Evolutionary conservation across 495 filamentous ascomycete genomes (phyloP).

Genomic region (Hyaloscypha hepaticicola): DNA sequence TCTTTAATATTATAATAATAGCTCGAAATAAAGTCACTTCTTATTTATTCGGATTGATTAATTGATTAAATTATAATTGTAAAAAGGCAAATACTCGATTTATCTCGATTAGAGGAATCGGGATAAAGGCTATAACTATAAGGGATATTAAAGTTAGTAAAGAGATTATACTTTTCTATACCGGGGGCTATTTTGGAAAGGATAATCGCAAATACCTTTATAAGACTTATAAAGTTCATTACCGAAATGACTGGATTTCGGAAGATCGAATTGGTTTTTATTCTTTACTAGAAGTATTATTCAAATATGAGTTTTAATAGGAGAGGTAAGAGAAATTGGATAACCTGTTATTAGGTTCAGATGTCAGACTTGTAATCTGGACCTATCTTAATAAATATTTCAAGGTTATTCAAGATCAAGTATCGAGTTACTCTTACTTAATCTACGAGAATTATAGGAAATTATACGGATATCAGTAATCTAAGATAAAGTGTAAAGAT

Average conservation of each 20-base stretch:
- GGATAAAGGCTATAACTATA: not conserved
- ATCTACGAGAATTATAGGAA: too few species aligned
- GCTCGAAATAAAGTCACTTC: not conserved
- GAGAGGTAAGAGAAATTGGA: not conserved
- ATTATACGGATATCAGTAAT: too few species aligned
- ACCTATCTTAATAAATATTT: constrained; percentile 4
- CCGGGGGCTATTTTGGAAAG: not conserved
- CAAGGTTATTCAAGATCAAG: not conserved
- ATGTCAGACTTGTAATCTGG: not conserved
- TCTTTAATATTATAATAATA: constrained; percentile 7
- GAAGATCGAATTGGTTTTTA: not conserved
- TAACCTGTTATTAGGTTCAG: not conserved
- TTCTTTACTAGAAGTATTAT: too few species aligned
- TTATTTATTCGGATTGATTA: constrained; percentile 1
- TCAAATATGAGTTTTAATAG: not conserved
- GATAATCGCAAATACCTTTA: not conserved
- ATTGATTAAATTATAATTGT: constrained; percentile 8
- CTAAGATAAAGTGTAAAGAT: too few species aligned
- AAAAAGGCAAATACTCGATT: constrained; percentile 11
- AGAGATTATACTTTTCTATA: constrained; percentile 1
- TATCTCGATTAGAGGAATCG: not conserved
- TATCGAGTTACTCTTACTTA: too few species aligned
- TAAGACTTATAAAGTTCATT: not conserved
- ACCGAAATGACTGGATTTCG: not conserved
- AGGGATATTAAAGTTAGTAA: constrained; percentile 3